These are phyloP conservation scores for Komagataea norvegica DNA, from an alignment of 1,139 yeast species.

Conservation along the genomic window DNA sequence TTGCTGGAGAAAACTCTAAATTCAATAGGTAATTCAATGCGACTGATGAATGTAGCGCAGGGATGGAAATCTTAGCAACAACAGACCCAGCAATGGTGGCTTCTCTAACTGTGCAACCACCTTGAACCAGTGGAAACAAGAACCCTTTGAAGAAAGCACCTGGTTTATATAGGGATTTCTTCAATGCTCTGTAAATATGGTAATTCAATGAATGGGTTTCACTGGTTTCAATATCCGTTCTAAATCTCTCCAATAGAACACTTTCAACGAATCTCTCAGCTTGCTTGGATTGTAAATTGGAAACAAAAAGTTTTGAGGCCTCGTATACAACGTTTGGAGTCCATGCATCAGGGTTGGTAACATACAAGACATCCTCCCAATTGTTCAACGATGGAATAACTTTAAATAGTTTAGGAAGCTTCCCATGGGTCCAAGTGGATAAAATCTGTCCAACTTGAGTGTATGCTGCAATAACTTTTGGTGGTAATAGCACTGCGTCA, in stretches of 20 bases:
- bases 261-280: slow-evolving; percentile 78
- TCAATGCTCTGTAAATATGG: slow-evolving; percentile 86
- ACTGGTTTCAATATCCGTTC: slow-evolving; percentile 74
- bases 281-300: slow-evolving; percentile 81
- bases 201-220: slow-evolving; percentile 67
- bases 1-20: slow-evolving; percentile 81
- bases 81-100: slow-evolving; percentile 96
- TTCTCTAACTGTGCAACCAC: slow-evolving; percentile 82
- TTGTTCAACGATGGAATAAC: slow-evolving; percentile 87
- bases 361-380: slow-evolving; percentile 94
- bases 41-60: slow-evolving; percentile 93
- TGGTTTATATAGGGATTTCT: slow-evolving; percentile 92
- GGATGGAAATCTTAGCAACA: slow-evolving; percentile 82
- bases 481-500: slow-evolving; percentile 75
- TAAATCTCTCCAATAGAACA: slow-evolving; percentile 78
- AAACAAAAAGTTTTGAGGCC: slow-evolving; percentile 90
- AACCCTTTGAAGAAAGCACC: slow-evolving; percentile 97
- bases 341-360: slow-evolving; percentile 90
- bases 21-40: slow-evolving; percentile 83
- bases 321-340: slow-evolving; percentile 95
- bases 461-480: slow-evolving; percentile 92
- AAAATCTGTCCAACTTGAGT: slow-evolving; percentile 85
- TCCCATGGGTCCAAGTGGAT: slow-evolving; percentile 92
- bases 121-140: slow-evolving; percentile 81
- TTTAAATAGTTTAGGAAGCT: slow-evolving; percentile 89